A percentile compares a stretch with the other conserved stretches of the same genome.
phyloP scores from a whole-genome alignment of 805 yeast species.

The Starmerella scarabaei region DNA sequence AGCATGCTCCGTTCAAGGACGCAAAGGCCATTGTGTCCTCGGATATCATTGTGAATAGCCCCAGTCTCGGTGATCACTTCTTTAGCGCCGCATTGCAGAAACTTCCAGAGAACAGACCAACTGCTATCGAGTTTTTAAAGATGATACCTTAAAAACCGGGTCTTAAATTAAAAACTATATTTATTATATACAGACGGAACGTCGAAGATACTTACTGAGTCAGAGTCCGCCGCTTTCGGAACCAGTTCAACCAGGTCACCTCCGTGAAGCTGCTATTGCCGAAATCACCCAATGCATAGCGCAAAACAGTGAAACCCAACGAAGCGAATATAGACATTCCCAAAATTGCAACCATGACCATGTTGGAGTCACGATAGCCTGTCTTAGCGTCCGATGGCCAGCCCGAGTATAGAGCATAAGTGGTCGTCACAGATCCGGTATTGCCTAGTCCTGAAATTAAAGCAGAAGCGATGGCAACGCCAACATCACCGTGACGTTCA shows the following conservation, averaged over 20 bases:
- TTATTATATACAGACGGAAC: too few relatives aligned
- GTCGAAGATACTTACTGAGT: too few relatives aligned
- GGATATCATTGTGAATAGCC: constrained; percentile 32
- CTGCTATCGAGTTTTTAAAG: constrained; percentile 6
- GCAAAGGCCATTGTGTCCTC: constrained; percentile 94
- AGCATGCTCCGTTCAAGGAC: constrained; percentile 90
- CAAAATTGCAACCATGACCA: constrained; percentile 68
- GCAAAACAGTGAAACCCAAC: constrained; percentile 25
- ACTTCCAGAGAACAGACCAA: constrained; percentile 7
- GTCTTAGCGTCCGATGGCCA: constrained; percentile 69
- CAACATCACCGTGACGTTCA: constrained; percentile 65
- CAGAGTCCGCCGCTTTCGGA: not conserved
- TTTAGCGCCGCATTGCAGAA: constrained; percentile 4
- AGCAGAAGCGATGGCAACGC: constrained; percentile 72
- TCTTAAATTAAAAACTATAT: not conserved
- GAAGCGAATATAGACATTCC: constrained; percentile 58
- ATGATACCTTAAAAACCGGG: not conserved
- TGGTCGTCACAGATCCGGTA: constrained; percentile 71
- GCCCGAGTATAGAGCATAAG: constrained; percentile 74
- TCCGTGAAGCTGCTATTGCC: constrained; percentile 15
- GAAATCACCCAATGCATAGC: constrained; percentile 29
- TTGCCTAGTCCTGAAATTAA: constrained; percentile 78
- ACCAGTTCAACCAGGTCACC: constrained; percentile 17
- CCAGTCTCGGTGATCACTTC: constrained; percentile 6
- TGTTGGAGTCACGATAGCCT: constrained; percentile 55